Conservation (phyloP, 768 basidiomycete genomes). For the Gloeophyllum trabeum region DNA sequence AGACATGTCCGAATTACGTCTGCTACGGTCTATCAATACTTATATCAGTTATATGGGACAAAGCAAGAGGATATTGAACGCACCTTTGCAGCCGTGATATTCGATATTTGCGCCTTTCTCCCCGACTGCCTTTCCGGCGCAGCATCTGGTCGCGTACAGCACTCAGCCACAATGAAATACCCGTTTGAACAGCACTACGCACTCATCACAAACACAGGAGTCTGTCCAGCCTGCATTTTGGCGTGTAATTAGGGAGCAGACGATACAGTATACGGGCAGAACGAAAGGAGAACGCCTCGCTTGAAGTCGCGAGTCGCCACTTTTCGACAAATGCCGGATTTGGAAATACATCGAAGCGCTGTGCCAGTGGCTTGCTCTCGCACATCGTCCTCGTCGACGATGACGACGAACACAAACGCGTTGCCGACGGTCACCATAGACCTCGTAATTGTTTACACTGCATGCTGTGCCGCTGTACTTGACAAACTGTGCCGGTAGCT, state of each 20-base stretch:
- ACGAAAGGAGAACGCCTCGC: too few species aligned
- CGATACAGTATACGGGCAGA: background rate
- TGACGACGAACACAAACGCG: too few species aligned
- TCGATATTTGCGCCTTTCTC: conserved; percentile 91
- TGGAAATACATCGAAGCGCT: too few species aligned
- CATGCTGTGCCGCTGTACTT: background rate
- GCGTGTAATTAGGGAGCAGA: background rate
- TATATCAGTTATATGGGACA: too few species aligned
- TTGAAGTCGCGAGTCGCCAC: too few species aligned
- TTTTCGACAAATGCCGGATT: too few species aligned
- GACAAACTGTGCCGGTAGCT: background rate
- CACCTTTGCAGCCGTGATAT: conserved; percentile 96
- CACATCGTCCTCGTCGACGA: too few species aligned
- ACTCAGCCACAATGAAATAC: background rate
- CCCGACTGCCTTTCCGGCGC: conserved; percentile 92
- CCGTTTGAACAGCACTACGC: conserved; percentile 33
- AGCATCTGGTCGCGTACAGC: conserved; percentile 45
- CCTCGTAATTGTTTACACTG: conserved; percentile 20
- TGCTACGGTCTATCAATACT: conserved; percentile 90
- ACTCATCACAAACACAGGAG: conserved; percentile 84
- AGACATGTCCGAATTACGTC: conserved; percentile 97
- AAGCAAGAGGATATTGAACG: conserved; percentile 9
- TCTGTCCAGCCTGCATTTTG: conserved; percentile 31
- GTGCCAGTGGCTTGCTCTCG: too few species aligned
- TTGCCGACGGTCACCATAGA: conserved; percentile 42